These are phyloP conservation scores for Termitomyces sp. DNA, from an alignment of 768 basidiomycete genomes.

Conservation along the genomic window DNA sequence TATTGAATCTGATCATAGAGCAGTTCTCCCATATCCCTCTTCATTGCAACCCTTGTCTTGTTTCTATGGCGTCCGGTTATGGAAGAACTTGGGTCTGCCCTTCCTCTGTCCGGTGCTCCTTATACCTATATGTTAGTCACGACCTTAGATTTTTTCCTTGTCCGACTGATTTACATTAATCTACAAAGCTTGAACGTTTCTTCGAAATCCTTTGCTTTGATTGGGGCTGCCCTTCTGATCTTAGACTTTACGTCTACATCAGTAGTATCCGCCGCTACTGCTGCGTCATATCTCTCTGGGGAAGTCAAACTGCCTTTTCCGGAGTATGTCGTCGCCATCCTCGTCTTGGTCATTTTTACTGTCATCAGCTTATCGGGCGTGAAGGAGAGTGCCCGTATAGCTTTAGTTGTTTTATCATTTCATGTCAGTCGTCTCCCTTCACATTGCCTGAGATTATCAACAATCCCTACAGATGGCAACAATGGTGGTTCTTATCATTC, in stretches of 20 bases:
- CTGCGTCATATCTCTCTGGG: slow-evolving; percentile 61
- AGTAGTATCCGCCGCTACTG: slow-evolving; percentile 72
- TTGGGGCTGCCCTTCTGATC: slow-evolving; percentile 65
- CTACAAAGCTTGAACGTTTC: slow-evolving; percentile 54
- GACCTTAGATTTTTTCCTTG: not conserved
- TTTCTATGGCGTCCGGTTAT: slow-evolving; percentile 76
- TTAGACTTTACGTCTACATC: slow-evolving; percentile 70
- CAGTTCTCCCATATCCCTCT: slow-evolving; percentile 68
- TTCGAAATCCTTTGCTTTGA: slow-evolving; percentile 55
- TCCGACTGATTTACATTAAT: not conserved
- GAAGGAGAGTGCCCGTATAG: slow-evolving; percentile 59
- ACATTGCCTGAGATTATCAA: not conserved
- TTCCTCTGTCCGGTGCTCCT: slow-evolving; percentile 68
- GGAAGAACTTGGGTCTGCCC: slow-evolving; percentile 65
- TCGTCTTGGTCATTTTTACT: slow-evolving; percentile 55
- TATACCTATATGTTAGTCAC: slow-evolving; percentile 60
- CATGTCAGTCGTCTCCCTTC: slow-evolving; percentile 42
- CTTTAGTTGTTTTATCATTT: slow-evolving; percentile 51
- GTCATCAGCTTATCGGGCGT: slow-evolving; percentile 54
- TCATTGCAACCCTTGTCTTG: slow-evolving; percentile 56
- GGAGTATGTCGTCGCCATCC: slow-evolving; percentile 42
- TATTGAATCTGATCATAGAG: not conserved
- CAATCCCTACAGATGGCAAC: slow-evolving; percentile 41
- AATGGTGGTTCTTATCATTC: slow-evolving; percentile 52
- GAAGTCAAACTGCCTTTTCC: slow-evolving; percentile 61